Base-by-base conservation (phyloP, 352 stramenopile genomes). In the Phytopythium mirpurense region DNA sequence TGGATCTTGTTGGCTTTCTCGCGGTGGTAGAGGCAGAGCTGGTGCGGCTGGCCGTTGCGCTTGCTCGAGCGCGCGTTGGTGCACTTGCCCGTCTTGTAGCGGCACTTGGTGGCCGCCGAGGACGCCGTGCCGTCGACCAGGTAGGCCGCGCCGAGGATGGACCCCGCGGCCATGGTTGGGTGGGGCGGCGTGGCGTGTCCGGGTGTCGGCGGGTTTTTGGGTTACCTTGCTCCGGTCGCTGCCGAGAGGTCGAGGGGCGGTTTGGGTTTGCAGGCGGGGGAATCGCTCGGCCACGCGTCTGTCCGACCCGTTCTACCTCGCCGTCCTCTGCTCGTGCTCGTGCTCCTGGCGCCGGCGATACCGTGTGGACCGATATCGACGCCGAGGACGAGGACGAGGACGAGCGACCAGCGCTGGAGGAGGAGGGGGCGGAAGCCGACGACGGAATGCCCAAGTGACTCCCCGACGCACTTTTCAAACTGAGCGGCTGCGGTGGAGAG, bases 1-100 rank as follows among this genome's bases (percentile, higher is more conserved):
- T 95, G 84, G 63, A 90, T 95, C 68, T 88, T 78, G 71, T 95
- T 95, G 63, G 84, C 84, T 70, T 95, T 95, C 67, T 93, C 80
- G 31, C 84, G 82, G 60, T 95, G 84, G 68, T 88, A 90, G 46
- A 90, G 63, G 50, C 84, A 95, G n/a, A 95, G 67, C 61, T 93
- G 83, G 62, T 95, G 84, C 50, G 74, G 79, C 65, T 91, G 76
- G 56, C 84, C 84, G 52, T 95, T 92, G 67, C 81, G 82, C 57
- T 95, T 95, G 60, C 69, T 80, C 40, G 82, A 90, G 51, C 84
- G 84, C 52, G 63, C 51, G 64, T 95, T 91, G 56, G 55, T 80
- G 72, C 84, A 95, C 47, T 95, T 95, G 62, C 84, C 84, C 9
- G 84, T 95, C 69, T 93, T 91, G 78, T 95, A 95, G 44, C 82